These are phyloP conservation scores for Leccinum uliginosum DNA, from an alignment of 768 basidiomycete genomes.

Conservation along the genomic window DNA sequence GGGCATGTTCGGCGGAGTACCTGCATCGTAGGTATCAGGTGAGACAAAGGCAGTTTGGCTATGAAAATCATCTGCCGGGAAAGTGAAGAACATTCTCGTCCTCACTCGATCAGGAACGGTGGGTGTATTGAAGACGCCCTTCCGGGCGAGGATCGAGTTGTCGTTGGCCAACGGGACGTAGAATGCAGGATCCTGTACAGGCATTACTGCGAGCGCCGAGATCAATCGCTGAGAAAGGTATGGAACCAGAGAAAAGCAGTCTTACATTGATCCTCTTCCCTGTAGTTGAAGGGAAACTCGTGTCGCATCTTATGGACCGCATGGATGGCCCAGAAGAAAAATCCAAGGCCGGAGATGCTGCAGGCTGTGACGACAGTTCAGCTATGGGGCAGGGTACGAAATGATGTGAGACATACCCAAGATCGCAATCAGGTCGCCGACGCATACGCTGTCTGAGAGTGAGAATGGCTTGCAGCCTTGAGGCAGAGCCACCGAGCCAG, in stretches of 20 bases:
- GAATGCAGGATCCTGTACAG: conserved; percentile 3
- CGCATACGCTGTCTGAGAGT: conserved; percentile 11
- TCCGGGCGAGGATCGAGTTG: neutral
- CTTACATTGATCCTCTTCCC: conserved; percentile 1
- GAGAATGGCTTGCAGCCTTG: conserved; percentile 11
- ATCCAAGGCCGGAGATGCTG: conserved; percentile 17
- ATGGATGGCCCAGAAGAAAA: conserved; percentile 19
- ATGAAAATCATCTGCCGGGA: neutral
- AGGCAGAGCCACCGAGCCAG: neutral
- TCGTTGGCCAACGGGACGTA: neutral
- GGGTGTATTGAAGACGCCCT: conserved; percentile 5
- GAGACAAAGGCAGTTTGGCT: neutral
- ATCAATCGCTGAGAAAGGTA: neutral
- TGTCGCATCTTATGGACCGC: conserved; percentile 18
- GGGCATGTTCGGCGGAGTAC: neutral
- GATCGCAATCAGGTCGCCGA: conserved; percentile 23
- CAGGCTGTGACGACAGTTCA: conserved; percentile 7
- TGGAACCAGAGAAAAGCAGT: neutral
- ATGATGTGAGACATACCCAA: conserved; percentile 12
- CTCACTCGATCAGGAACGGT: conserved; percentile 6
- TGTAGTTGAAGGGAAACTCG: conserved; percentile 5
- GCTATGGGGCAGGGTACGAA: neutral
- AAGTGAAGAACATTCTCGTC: conserved; percentile 4
- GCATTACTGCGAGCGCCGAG: neutral
- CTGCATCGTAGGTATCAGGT: neutral